A percentile compares a stretch with the other conserved stretches of the same genome.
Evolutionary conservation across 495 filamentous ascomycete genomes (phyloP).

Genomic region (Lophium mytilinum): DNA sequence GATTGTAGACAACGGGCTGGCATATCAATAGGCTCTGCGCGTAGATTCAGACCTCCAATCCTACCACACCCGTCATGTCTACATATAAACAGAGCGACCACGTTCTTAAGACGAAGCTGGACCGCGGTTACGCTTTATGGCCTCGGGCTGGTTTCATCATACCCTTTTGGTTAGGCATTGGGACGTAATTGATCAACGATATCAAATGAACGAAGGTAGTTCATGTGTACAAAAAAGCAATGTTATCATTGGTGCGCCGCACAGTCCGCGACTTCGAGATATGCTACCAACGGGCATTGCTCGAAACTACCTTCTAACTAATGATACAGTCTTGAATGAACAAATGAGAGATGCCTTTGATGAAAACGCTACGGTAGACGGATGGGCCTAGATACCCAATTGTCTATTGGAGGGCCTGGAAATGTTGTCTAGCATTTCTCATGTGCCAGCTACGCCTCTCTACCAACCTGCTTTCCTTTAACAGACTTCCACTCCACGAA

Average conservation of each 20-base stretch:
- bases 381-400: not conserved
- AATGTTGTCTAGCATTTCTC: not conserved
- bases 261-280: not conserved
- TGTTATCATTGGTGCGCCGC: not conserved
- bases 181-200: not conserved
- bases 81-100: no score
- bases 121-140: not conserved
- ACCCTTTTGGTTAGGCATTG: not conserved
- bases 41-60: no score
- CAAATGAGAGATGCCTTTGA: not conserved
- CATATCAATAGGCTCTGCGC: no score
- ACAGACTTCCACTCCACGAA: constrained; percentile 15
- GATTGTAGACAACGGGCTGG: no score
- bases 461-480: not conserved
- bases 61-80: no score
- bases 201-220: not conserved
- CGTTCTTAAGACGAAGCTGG: no score
- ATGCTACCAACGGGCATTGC: not conserved
- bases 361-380: not conserved
- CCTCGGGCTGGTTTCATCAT: not conserved
- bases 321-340: not conserved
- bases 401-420: not conserved
- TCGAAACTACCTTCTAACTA: not conserved
- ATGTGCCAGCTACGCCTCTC: not conserved
- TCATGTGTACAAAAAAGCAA: not conserved